These are phyloP conservation scores for Panellus pusillus DNA, from an alignment of 768 basidiomycete species.

Conservation along the genomic window DNA sequence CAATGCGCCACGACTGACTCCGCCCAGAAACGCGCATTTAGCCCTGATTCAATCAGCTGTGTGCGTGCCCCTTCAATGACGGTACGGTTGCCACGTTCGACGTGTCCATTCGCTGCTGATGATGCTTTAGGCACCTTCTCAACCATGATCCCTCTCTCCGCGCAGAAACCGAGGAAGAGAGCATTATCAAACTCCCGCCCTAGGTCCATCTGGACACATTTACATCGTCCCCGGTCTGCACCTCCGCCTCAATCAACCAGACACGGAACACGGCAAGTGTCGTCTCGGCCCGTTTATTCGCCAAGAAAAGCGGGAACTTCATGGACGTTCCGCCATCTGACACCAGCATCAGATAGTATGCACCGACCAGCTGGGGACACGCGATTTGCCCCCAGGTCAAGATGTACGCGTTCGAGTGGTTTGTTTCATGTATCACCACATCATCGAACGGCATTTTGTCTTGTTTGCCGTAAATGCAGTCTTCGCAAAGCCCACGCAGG, in stretches of 20 bases:
- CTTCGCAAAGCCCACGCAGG: too few species aligned
- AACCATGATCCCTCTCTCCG: constrained; percentile 19
- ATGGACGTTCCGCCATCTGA: too few species aligned
- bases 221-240: constrained; percentile 14
- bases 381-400: too few species aligned
- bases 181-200: constrained; percentile 29
- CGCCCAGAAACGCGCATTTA: background rate
- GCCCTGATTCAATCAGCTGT: background rate
- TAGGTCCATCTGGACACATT: constrained; percentile 19
- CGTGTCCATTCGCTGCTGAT: constrained; percentile 27
- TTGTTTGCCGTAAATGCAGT: too few species aligned
- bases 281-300: too few species aligned
- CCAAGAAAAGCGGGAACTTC: too few species aligned
- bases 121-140: constrained; percentile 17
- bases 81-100: constrained; percentile 22
- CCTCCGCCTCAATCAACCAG: constrained; percentile 19
- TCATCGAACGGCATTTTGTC: too few species aligned
- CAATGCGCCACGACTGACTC: constrained; percentile 8
- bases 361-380: too few species aligned
- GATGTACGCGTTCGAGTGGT: too few species aligned
- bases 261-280: too few species aligned
- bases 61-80: constrained; percentile 21
- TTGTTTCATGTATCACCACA: too few species aligned
- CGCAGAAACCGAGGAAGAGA: constrained; percentile 20
- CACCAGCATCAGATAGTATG: too few species aligned